Conservation (phyloP, 345 rosid genomes). For the Linum trigynum region DNA sequence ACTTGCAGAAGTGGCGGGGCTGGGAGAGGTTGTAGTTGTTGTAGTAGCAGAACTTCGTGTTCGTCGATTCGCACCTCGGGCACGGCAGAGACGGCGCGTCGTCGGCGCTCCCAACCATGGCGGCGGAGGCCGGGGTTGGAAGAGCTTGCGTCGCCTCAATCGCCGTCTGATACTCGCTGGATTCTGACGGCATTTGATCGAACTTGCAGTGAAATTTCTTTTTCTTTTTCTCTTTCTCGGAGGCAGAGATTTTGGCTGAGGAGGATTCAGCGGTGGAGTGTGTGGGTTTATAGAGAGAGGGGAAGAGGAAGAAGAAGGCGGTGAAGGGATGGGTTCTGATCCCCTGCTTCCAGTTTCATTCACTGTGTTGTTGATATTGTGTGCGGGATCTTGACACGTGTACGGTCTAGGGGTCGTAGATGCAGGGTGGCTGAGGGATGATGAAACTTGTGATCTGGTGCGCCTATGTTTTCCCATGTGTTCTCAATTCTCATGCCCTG, state of each 20-base stretch:
- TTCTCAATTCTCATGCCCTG: too few relatives aligned
- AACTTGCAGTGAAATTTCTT: too few relatives aligned
- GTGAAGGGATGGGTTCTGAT: not conserved
- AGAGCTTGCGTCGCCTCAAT: not conserved
- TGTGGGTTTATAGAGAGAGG: not conserved
- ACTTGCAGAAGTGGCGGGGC: slow-evolving; percentile 4
- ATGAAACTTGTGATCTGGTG: too few relatives aligned
- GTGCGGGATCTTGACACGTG: not conserved
- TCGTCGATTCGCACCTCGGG: slow-evolving; percentile 3
- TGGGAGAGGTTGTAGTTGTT: slow-evolving; percentile 6
- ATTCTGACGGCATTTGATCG: not conserved
- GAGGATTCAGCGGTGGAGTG: not conserved
- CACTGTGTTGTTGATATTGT: too few relatives aligned
- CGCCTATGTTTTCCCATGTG: too few relatives aligned
- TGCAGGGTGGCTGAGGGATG: too few relatives aligned
- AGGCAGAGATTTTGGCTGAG: too few relatives aligned
- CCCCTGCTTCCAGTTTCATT: not conserved
- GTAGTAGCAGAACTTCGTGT: slow-evolving; percentile 5
- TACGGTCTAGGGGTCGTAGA: too few relatives aligned
- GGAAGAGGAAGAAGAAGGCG: not conserved
- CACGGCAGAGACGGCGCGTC: not conserved
- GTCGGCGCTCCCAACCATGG: not conserved
- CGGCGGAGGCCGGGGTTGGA: not conserved
- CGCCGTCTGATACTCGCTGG: not conserved
- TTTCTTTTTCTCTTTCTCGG: too few relatives aligned